Conservation (phyloP, 768 basidiomycete genomes). For the Mycena latifolia region DNA sequence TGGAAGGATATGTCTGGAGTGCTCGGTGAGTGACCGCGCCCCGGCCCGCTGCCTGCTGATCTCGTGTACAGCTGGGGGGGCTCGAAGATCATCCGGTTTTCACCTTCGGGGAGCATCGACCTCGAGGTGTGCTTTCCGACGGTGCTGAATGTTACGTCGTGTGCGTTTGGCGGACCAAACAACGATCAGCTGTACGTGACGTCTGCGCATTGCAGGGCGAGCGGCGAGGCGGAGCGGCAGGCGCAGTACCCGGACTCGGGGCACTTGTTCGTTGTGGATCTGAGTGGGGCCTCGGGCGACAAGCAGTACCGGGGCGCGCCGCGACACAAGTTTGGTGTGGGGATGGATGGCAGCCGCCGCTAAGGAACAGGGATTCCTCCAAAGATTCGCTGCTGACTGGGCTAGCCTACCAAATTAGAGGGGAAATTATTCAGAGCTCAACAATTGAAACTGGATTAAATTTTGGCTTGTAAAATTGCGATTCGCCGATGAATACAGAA, state of each 20-base stretch:
- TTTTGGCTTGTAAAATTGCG: too few species aligned
- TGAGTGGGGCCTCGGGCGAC: constrained; percentile 45
- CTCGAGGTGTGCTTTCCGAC: constrained; percentile 70
- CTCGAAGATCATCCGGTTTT: constrained; percentile 69
- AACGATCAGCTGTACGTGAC: constrained; percentile 76
- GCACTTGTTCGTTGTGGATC: constrained; percentile 65
- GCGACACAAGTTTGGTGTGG: constrained; percentile 46
- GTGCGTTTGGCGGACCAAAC: constrained; percentile 75
- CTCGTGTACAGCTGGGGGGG: constrained; percentile 67
- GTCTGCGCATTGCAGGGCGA: constrained; percentile 71
- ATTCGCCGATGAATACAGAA: too few species aligned
- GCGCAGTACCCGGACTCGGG: constrained; percentile 66
- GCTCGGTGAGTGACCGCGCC: constrained; percentile 52
- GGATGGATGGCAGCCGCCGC: too few species aligned
- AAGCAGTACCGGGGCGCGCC: constrained; percentile 52
- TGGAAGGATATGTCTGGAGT: constrained; percentile 75
- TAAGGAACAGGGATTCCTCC: too few species aligned
- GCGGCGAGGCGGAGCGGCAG: constrained; percentile 65
- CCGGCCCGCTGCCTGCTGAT: constrained; percentile 26
- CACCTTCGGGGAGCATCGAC: constrained; percentile 65
- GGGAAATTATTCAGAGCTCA: too few species aligned
- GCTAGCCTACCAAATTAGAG: too few species aligned
- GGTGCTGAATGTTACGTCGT: constrained; percentile 74
- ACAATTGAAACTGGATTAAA: too few species aligned
- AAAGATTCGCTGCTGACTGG: too few species aligned